A percentile compares a stretch with the other conserved stretches of the same genome.
phyloP scores from a whole-genome alignment of 768 basidiomycete species.

The Mycena vulgaris region DNA sequence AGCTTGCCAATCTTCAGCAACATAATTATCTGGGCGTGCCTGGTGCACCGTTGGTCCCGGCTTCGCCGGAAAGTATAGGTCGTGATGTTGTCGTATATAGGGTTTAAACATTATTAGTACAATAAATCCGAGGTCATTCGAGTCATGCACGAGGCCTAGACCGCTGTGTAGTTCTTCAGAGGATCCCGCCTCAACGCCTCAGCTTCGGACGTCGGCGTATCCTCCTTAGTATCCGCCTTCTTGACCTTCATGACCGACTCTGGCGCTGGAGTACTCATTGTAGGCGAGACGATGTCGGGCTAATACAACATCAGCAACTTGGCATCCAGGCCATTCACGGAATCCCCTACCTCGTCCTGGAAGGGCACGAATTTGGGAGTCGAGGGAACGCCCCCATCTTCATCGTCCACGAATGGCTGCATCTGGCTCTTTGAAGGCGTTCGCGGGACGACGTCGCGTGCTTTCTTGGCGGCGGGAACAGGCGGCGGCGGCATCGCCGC shows the following conservation, averaged over 20 bases:
- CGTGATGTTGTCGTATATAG: slow-evolving; percentile 24
- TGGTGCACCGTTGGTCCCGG: slow-evolving; percentile 10
- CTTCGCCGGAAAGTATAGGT: slow-evolving; percentile 13
- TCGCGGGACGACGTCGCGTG: slow-evolving; percentile 30
- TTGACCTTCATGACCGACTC: slow-evolving; percentile 81
- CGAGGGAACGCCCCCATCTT: slow-evolving; percentile 51
- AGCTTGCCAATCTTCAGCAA: slow-evolving; percentile 11
- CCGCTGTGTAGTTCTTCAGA: slow-evolving; percentile 76
- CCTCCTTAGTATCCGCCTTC: slow-evolving; percentile 59
- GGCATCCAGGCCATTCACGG: background rate
- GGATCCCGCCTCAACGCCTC: slow-evolving; percentile 87
- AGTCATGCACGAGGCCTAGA: background rate
- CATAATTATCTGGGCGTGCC: slow-evolving; percentile 17
- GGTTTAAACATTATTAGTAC: slow-evolving; percentile 32
- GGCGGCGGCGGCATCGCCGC: slow-evolving; percentile 63
- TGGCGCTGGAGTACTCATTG: slow-evolving; percentile 53
- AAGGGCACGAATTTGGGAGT: slow-evolving; percentile 80
- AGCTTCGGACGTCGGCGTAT: slow-evolving; percentile 71
- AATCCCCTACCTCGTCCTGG: slow-evolving; percentile 73
- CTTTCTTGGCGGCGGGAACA: slow-evolving; percentile 42
- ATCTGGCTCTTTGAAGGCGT: slow-evolving; percentile 51
- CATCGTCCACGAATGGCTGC: slow-evolving; percentile 58
- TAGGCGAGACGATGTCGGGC: slow-evolving; percentile 46
- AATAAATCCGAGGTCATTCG: slow-evolving; percentile 25
- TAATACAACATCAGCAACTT: slow-evolving; percentile 34